Evolutionary conservation across 1,139 yeast genomes (phyloP).

Genomic region (Lodderomyces theae): DNA sequence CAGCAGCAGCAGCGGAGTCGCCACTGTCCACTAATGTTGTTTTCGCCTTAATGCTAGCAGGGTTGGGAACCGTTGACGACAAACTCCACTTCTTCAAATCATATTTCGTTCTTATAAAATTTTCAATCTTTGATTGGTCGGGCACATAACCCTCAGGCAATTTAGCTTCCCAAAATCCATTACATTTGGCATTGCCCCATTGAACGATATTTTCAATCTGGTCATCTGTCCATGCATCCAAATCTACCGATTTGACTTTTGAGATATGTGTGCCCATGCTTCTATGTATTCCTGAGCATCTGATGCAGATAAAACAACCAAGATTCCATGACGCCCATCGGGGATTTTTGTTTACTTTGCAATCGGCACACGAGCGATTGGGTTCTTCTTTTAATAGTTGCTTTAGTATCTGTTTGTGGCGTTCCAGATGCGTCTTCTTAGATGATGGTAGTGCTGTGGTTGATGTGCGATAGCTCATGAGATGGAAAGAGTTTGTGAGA

Average conservation of each 20-base stretch:
- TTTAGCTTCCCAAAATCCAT: constrained; percentile 76
- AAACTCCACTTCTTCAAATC: constrained; percentile 84
- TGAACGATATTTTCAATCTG: constrained; percentile 78
- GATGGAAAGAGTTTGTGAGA: background rate
- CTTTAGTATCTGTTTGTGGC: constrained; percentile 67
- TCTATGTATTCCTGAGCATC: constrained; percentile 93
- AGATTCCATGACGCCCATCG: constrained; percentile 98
- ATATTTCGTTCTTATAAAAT: constrained; percentile 87
- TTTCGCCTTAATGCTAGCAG: constrained; percentile 34
- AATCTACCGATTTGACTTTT: constrained; percentile 82
- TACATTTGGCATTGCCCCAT: constrained; percentile 85
- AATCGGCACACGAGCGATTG: constrained; percentile 84
- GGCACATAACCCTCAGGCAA: constrained; percentile 73
- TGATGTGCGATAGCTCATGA: constrained; percentile 19
- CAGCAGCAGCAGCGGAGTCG: background rate
- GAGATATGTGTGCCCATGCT: constrained; percentile 94
- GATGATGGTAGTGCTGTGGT: constrained; percentile 35
- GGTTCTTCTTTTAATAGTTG: constrained; percentile 71
- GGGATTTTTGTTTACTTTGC: constrained; percentile 86
- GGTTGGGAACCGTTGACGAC: constrained; percentile 55
- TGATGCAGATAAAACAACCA: constrained; percentile 87
- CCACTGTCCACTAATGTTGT: constrained; percentile 3
- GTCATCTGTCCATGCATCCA: constrained; percentile 96
- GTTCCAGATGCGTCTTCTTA: constrained; percentile 45
- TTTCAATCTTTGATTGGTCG: constrained; percentile 80